Evolutionary conservation across 2,329 filamentous ascomycete genomes (phyloP), one percentile per base, ranked within the genome.

Genomic region (Byssoonygena ceratinophila): DNA sequence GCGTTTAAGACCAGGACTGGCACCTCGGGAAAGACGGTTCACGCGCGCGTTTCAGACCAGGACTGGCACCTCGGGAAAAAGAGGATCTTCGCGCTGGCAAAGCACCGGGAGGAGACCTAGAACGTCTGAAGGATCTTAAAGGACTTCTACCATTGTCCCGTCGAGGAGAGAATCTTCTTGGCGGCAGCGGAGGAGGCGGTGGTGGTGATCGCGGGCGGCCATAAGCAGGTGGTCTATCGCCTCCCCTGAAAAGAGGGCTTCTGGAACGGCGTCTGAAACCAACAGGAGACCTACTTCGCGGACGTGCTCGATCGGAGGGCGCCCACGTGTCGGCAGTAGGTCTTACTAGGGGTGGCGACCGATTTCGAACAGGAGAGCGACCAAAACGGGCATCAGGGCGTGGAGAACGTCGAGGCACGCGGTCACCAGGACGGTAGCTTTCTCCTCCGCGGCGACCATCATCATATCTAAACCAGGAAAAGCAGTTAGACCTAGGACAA

Each of bases 221-320:
- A 44, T 64, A 63, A 18, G 61, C 57, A 53, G 62, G 59, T 5
- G 63, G 61, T 44, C 60, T 61, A 39, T 67, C 68, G 63, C 70
- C 63, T 32, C 60, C 62, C 27, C 67, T 64, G 51, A 64, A 66
- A 25, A 64, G 60, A 22, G 71, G 71, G 43, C 67, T 72, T 40
- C 71, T 63, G 47, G 71, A 71, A 41, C 69, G 68, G 48, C 70
- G 68, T 45, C 69, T 70, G 53, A 66, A 70, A 16, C 59, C 55
- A 18, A 61, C 57, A 7, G 69, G 71, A 20, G 71, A 74, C 18
- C 71, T 69, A 57, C 70, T 74, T 55, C 70, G 66, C n/a, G 62
- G 59, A 34, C 68, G 64, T 22, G 60, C 60, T 54, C 60, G 61
- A 41, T 63, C 58, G 31, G 68, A 60, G 12, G 67, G 69, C 18